Evolutionary conservation across 768 basidiomycete species (phyloP).

Genomic region (Phaeolepiota aurea): DNA sequence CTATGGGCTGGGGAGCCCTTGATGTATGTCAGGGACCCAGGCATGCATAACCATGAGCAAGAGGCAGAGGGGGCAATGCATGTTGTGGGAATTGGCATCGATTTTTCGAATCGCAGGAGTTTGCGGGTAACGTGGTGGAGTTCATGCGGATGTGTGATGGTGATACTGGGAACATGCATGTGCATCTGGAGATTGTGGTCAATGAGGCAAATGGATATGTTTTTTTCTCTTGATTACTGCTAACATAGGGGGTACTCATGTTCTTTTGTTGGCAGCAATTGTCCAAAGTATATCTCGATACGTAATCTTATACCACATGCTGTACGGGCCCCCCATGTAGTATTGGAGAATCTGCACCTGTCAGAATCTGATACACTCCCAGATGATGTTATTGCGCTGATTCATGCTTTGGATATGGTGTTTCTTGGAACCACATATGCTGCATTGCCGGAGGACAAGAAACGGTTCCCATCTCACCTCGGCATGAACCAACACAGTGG

Average conservation of each 20-base stretch:
- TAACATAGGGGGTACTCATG: background rate
- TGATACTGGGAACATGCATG: conserved; percentile 7
- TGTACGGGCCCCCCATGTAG: conserved; percentile 27
- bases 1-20: conserved; percentile 51
- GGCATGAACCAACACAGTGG: conserved; percentile 63
- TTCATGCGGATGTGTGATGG: conserved; percentile 16
- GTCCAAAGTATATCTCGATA: conserved; percentile 62
- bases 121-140: conserved; percentile 38
- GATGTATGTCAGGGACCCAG: too few species aligned
- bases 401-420: conserved; percentile 41
- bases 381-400: conserved; percentile 36
- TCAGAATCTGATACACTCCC: conserved; percentile 33
- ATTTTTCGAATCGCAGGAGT: conserved; percentile 51
- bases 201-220: conserved; percentile 52
- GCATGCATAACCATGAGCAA: too few species aligned
- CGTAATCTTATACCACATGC: conserved; percentile 40
- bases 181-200: conserved; percentile 34
- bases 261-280: conserved; percentile 34
- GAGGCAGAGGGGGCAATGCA: conserved; percentile 16
- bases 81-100: conserved; percentile 52
- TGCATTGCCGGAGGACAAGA: conserved; percentile 26
- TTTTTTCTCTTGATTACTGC: background rate
- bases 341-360: conserved; percentile 24
- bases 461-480: conserved; percentile 43
- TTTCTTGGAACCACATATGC: conserved; percentile 48